These are phyloP conservation scores for Coleophoma eucalyptorum DNA, from an alignment of 2,329 filamentous ascomycete genomes.

Conservation along the genomic window DNA sequence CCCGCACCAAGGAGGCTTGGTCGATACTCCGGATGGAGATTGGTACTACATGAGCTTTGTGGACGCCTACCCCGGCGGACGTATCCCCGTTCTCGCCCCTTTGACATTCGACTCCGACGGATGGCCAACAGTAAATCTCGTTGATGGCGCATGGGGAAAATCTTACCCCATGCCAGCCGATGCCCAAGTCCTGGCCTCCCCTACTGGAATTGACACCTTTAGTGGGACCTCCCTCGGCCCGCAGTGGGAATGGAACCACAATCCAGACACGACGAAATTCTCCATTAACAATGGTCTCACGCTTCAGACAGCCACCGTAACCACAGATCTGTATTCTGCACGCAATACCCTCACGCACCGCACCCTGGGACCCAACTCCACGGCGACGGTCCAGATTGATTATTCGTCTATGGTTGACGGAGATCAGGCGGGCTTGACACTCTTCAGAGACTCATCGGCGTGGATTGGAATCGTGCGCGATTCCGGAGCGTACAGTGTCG, in stretches of 20 bases:
- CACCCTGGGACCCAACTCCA: constrained; percentile 39
- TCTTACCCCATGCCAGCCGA: constrained; percentile 36
- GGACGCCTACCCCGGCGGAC: constrained; percentile 50
- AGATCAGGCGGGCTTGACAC: constrained; percentile 46
- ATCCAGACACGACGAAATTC: constrained; percentile 47
- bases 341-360: constrained; percentile 45
- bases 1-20: constrained; percentile 52
- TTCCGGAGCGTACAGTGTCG: constrained; percentile 24
- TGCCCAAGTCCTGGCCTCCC: constrained; percentile 19
- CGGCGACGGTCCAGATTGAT: constrained; percentile 46
- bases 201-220: constrained; percentile 42
- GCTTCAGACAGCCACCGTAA: constrained; percentile 46
- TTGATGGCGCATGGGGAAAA: constrained; percentile 42
- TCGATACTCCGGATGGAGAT: constrained; percentile 44
- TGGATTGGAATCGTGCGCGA: constrained; percentile 47
- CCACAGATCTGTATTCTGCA: constrained; percentile 43
- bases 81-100: constrained; percentile 53
- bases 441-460: constrained; percentile 48
- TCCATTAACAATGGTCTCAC: constrained; percentile 39
- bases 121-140: constrained; percentile 40
- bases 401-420: constrained; percentile 44
- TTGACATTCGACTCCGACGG: constrained; percentile 48
- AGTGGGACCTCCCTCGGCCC: constrained; percentile 34
- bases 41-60: constrained; percentile 60
- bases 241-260: constrained; percentile 61